Evolutionary conservation across 257 asterid species (phyloP), one percentile per base, ranked within the genome.

Genomic region (Scutellaria galericulata): DNA sequence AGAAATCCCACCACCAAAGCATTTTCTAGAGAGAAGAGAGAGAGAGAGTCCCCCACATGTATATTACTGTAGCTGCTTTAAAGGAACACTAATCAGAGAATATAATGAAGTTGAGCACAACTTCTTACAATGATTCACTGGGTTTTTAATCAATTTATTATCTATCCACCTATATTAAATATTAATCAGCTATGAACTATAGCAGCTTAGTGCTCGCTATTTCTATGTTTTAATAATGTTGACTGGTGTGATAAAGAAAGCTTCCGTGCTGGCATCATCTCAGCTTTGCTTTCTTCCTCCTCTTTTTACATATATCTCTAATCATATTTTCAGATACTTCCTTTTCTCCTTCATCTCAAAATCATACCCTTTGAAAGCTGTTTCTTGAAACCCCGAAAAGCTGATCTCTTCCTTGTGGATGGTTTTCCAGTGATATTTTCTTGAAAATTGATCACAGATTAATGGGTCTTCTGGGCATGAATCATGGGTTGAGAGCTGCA

Each of bases 391-490:
- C 14, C 13, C 6, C 64, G 51, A 39, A 52, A 46, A 24, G 14
- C 37, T n/a, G 52, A 8, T 27, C 58, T 64, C 75, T 44, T 72
- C 14, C 24, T 5, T 7, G 62, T 66, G 20, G 11, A 31, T 54
- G 48, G 14, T 44, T 76, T 35, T 72, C 5, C 14, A 59, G 10
- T 7, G 12, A 8, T 46, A 3, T 47, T 12, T 11, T 47, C 15
- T 47, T n/a, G 6, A 47, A 24, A 24, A 24, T 24, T 24, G 27
- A 24, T 24, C 27, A 24, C 27, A 1, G 27, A 24, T 67, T 39
- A n/a, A 86, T 88, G 94, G 81, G 83, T 37, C 13, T 66, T 73
- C 18, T 70, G 78, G 78, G 78, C 1, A 31, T 60, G 80, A 71
- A 78, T n/a, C 18, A 31, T 65, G 85, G 68, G 46, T 13, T 73